Base-by-base conservation (phyloP, 2,329 filamentous ascomycete genomes). In the Exophiala aquamarina region DNA sequence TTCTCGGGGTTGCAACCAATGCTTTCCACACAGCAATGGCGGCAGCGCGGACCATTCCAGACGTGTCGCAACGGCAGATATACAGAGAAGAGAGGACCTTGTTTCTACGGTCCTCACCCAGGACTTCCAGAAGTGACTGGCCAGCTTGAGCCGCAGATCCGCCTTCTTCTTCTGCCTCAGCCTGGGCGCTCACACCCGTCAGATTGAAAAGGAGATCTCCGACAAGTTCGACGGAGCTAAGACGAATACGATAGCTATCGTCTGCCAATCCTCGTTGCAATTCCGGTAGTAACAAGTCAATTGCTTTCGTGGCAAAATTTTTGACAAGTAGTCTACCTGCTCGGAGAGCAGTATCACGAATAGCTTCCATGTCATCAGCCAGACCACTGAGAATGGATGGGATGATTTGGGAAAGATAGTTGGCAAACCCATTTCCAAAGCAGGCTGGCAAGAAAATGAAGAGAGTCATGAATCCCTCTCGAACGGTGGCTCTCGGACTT, bases 361-460 rank as follows among this genome's bases (percentile, higher is more conserved):
- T 98, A 1, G 91, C 91, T 66, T 98, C 93, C 43, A 97, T 77
- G 61, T 98, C 93, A 66, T 98, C 93, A 26, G 93, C 94, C 66
- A 98, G 78, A 61, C 94, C 94, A 56, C 89, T 84, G 55, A 98
- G 77, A 61, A 98, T 97, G 15, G 93, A 87, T 14, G 93, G 94
- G 60, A 98, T 95, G 61, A 98, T 95, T 65, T 85, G 90, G 70
- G 85, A 89, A 52, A 98, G 84, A 64, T 98, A 98, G 64, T 89
- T 90, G 59, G 93, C 87, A 63, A 98, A 98, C 68, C 91, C 95
- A 77, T 98, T 98, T 62, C 93, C 93, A 62, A 98, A 98, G 72
- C 93, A 98, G 43, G 95, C 93, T 10, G 93, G 93, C 72, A 98
- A 82, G 79, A 96, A 98, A 58, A 98, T 97, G 71, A 98, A 98